Conservation (phyloP, 73 alveolate genomes). For the Paraurostyla sp. region DNA sequence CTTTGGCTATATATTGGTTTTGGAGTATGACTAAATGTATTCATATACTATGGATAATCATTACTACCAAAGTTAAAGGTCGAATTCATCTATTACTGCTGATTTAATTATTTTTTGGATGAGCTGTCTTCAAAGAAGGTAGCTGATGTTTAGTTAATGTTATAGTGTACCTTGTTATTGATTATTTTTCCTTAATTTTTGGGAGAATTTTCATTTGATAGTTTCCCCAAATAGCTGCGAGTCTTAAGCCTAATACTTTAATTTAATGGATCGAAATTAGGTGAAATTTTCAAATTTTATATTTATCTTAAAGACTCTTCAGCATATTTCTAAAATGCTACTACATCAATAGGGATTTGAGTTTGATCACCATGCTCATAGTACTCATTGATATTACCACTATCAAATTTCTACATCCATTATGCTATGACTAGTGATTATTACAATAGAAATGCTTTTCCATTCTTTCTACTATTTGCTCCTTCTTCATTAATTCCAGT, state of each 20-base stretch:
- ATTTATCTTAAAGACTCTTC: neutral
- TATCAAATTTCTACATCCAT: slow-evolving; percentile 54
- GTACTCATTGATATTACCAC: slow-evolving; percentile 30
- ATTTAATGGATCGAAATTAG: neutral
- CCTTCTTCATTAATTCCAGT: no score
- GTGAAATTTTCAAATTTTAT: neutral
- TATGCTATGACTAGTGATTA: neutral
- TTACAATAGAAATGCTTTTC: neutral
- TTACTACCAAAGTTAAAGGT: neutral
- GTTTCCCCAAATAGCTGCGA: neutral
- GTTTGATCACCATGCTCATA: slow-evolving; percentile 3
- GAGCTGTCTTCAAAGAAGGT: neutral
- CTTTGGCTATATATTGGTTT: no score
- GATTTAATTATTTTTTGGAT: neutral
- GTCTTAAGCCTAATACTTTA: neutral
- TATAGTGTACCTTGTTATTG: neutral
- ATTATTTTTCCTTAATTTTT: neutral
- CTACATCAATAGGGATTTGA: neutral
- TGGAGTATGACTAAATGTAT: slow-evolving; percentile 25
- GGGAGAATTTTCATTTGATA: slow-evolving; percentile 4
- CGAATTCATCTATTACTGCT: neutral
- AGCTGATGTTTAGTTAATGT: neutral
- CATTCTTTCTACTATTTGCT: neutral
- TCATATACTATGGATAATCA: neutral
- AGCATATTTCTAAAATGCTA: slow-evolving; percentile 30